Conservation (phyloP, 2,329 filamentous ascomycete genomes). For the Pseudocercospora fuligena region DNA sequence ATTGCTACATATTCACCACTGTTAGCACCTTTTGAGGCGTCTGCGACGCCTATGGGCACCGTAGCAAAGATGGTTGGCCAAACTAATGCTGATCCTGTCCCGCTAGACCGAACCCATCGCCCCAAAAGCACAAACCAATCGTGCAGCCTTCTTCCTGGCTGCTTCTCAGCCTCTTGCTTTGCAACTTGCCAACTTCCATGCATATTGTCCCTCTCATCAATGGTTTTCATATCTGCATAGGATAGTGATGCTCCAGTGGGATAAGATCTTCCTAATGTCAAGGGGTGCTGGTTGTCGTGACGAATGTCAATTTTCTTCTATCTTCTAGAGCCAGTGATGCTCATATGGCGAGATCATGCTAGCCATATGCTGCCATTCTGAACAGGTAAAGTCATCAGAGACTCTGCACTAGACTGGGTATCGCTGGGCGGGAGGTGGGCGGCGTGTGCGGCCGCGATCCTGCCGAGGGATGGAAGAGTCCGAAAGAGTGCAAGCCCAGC, state of each 20-base stretch:
- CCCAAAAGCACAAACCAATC: neutral
- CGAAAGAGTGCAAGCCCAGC: slow-evolving; percentile 3
- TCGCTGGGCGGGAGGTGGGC: slow-evolving; percentile 1
- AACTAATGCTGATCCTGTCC: neutral
- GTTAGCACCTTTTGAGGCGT: no score
- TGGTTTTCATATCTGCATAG: neutral
- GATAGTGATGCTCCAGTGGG: neutral
- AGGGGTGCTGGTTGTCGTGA: neutral
- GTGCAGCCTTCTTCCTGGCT: neutral
- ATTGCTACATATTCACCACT: neutral
- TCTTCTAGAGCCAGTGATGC: neutral
- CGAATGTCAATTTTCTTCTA: neutral
- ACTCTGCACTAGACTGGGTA: neutral
- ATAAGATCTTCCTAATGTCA: neutral
- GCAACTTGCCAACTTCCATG: neutral
- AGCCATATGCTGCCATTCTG: neutral
- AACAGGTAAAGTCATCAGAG: slow-evolving; percentile 1
- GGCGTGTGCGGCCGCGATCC: slow-evolving; percentile 4
- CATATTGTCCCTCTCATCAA: neutral
- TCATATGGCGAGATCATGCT: neutral
- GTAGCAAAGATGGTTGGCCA: no score
- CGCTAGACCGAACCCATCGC: neutral
- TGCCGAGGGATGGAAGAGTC: neutral
- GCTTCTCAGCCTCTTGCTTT: neutral
- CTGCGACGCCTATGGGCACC: no score